Conservation (phyloP, 805 yeast genomes). For the Saccharomycopsis javanensis region DNA sequence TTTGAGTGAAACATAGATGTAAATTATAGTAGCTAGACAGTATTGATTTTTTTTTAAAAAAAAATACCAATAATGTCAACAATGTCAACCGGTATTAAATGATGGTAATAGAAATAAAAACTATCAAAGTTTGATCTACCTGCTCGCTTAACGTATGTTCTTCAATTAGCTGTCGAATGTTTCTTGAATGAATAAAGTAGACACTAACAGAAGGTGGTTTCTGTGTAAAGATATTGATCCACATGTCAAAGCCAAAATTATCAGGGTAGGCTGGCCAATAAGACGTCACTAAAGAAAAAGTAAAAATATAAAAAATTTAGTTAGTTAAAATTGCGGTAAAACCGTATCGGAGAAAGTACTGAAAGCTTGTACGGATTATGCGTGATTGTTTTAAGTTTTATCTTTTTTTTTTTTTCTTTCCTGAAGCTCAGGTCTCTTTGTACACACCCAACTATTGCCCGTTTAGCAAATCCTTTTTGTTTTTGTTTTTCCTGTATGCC, state of each 20-base stretch:
- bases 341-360: neutral
- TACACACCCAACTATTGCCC: neutral
- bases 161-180: too few relatives aligned
- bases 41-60: too few relatives aligned
- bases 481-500: neutral
- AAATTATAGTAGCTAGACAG: too few relatives aligned
- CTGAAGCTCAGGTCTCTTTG: too few relatives aligned
- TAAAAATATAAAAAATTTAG: neutral
- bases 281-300: neutral
- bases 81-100: too few relatives aligned
- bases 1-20: neutral
- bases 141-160: too few relatives aligned
- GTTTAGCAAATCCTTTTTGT: neutral
- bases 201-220: neutral
- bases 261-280: neutral
- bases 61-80: too few relatives aligned
- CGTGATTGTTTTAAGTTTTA: neutral
- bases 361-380: neutral
- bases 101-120: too few relatives aligned
- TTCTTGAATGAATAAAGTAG: too few relatives aligned
- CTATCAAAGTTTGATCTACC: neutral
- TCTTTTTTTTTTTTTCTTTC: too few relatives aligned
- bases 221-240: neutral
- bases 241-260: neutral
- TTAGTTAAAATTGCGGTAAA: neutral